Base-by-base conservation (phyloP, 1,284 basidiomycete species). In the Heterobasidion irregulare region DNA sequence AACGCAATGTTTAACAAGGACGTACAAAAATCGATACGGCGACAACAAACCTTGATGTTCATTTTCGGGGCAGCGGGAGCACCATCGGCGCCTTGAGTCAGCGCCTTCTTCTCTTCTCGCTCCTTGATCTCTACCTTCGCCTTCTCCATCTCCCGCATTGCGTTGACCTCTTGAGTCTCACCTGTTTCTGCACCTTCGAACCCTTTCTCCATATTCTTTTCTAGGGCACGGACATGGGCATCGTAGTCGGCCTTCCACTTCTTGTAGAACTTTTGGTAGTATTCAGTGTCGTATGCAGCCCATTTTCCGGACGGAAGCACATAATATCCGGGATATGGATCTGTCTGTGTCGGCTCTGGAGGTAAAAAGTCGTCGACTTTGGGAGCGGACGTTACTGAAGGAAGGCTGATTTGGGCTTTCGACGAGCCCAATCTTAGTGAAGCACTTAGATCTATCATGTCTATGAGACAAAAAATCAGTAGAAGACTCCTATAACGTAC, bases 311-410 rank as follows among this genome's bases (percentile, higher is more conserved):
- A 86, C 0, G 91, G 90, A 32, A 89, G 77, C 59, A 86, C 83
- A 68, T 95, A 94, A 71, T 94, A 95, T 2, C 92, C 92, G 2
- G 92, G 92, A 68, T 94, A 93, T 16, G 82, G 80, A 65, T 94
- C 92, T 18, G 75, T 72, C 0, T 81, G 75, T 4, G 83, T 86
- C 0, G 92, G 92, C 54, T 84, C 80, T 0, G 91, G 92, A 0
- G 87, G 83, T 43, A 80, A 74, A 64, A 86, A 93, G 52, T 85
- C 84, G 13, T 84, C 77, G 8, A 92, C 67, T 26, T 69, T 69
- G 6, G 89, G 88, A 0, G 89, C 88, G 34, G 89, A 81, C 8
- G 84, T 85, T n/a, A 81, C 54, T 60, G 64, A 53, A 26, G 64
- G 61, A 48, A 66, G 54, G 36, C 54, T 59, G 9, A 63, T 18